Evolutionary conservation across 2,329 filamentous ascomycete species (phyloP), one percentile per base, ranked within the genome.

Genomic region (Parasarocladium wereldwijsianum): DNA sequence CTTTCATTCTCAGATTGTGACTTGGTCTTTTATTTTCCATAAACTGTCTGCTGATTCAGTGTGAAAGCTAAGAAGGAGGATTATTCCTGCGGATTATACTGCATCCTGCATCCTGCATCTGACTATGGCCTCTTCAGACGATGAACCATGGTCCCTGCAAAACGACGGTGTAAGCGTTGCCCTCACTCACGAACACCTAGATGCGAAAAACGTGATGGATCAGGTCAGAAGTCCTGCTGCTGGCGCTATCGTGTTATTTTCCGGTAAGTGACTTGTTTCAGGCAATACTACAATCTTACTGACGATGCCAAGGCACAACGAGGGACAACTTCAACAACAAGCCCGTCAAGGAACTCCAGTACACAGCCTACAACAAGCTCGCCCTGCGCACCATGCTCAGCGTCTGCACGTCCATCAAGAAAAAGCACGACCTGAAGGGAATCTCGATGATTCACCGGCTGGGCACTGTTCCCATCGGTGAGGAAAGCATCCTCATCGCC

Each of bases 401-500:
- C 13, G 83, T 90, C 41, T 71, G 72, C 23, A 54, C 59, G 5
- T 51, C 60, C 4, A 54, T 86, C 4, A 52, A 55, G 11, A 44
- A 53, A 8, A 73, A 71, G 40, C 74, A 93, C 49, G 55, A 51
- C 1, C 66, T 93, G 12, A 67, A 70, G 21, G 78, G 72, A 6
- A 73, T 96, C 34, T 74, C 78, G 29, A 80, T 96, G 51, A 64
- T 80, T 10, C 90, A 96, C 55, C 71, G 87, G 4, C 63, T 96
- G 4, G 90, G 90, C 0, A 65, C 71, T 13, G 87, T 94, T 11
- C 82, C 83, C 3, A 76, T 96, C 32, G 79, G 76, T n/a, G 83
- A 94, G 54, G 86, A 94, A 57, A 93, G 83, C 48, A 87, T 98
- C 36, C 58, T 92, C 32, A 85, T 96, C 43, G 81, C 83, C 2